Evolutionary conservation across 768 basidiomycete genomes (phyloP).

Genomic region (Candolleomyces aberdarensis): DNA sequence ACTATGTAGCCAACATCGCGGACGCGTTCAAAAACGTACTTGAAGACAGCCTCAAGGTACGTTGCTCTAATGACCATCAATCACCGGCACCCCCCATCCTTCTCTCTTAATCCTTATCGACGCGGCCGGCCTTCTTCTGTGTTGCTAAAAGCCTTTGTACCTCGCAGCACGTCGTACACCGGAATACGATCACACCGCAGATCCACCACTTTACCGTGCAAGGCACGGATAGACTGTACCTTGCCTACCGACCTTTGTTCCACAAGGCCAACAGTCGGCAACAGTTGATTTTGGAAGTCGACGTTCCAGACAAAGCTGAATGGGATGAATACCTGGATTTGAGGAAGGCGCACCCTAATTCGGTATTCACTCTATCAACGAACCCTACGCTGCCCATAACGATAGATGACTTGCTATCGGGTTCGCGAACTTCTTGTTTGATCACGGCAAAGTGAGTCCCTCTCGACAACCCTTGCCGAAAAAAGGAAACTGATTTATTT

Average conservation of each 20-base stretch:
- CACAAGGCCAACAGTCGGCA: slow-evolving; percentile 31
- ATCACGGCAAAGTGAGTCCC: slow-evolving; percentile 2
- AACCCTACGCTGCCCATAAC: neutral
- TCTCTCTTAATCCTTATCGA: neutral
- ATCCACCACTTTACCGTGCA: slow-evolving; percentile 35
- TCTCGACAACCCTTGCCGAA: neutral
- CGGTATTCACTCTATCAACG: slow-evolving; percentile 15
- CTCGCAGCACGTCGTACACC: slow-evolving; percentile 18
- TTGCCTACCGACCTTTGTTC: slow-evolving; percentile 34
- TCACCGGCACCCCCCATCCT: neutral
- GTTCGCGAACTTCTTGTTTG: neutral
- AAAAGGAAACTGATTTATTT: too few species aligned
- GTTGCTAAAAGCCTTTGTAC: neutral
- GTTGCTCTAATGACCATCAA: neutral
- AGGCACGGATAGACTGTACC: slow-evolving; percentile 28
- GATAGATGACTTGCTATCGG: slow-evolving; percentile 7
- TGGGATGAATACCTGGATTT: slow-evolving; percentile 13
- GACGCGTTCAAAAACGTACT: slow-evolving; percentile 29
- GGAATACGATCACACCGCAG: slow-evolving; percentile 30
- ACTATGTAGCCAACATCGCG: slow-evolving; percentile 27
- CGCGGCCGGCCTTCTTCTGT: neutral
- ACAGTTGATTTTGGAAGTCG: slow-evolving; percentile 35
- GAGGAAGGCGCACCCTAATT: slow-evolving; percentile 15
- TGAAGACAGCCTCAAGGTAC: slow-evolving; percentile 33
- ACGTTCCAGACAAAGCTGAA: slow-evolving; percentile 17